Percentiles rank a stretch among this genome's conserved stretches.
Conservation (phyloP, 176 grass and related monocot species). For the Themeda triandra region DNA sequence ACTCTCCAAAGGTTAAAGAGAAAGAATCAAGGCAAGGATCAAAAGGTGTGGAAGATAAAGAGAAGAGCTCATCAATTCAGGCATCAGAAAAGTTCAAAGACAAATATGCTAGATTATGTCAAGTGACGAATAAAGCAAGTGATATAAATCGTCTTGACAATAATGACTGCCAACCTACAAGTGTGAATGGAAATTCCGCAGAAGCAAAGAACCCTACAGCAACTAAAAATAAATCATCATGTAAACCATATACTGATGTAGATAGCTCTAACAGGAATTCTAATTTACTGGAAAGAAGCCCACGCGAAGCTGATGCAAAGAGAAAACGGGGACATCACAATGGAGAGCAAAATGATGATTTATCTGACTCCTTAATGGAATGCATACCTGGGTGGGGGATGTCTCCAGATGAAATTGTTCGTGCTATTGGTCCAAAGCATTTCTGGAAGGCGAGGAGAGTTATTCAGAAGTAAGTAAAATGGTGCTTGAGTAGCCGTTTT, state of each 20-base stretch:
- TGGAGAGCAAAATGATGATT: constrained; percentile 27
- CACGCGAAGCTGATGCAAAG: background rate
- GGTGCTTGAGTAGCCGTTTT: background rate
- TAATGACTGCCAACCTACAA: background rate
- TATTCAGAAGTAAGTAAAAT: constrained; percentile 57
- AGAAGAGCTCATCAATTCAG: background rate
- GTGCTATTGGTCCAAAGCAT: constrained; percentile 56
- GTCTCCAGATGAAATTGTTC: constrained; percentile 52
- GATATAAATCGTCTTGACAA: background rate
- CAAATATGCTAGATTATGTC: constrained; percentile 8
- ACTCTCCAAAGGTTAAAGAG: background rate
- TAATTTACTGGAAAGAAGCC: constrained; percentile 1
- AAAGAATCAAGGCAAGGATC: background rate
- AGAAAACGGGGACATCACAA: constrained; percentile 22
- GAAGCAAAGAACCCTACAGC: constrained; percentile 5
- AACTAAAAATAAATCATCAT: background rate
- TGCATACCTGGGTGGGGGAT: constrained; percentile 24
- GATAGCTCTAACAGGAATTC: background rate
- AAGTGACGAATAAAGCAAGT: background rate
- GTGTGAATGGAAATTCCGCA: background rate
- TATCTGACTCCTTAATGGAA: constrained; percentile 22
- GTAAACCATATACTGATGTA: constrained; percentile 9
- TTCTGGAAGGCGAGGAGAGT: constrained; percentile 62
- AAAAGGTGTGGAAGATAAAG: constrained; percentile 11
- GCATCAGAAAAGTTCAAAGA: constrained; percentile 5